Base-by-base conservation (phyloP, 2,329 filamentous ascomycete species). In the Penicillium sp. region DNA sequence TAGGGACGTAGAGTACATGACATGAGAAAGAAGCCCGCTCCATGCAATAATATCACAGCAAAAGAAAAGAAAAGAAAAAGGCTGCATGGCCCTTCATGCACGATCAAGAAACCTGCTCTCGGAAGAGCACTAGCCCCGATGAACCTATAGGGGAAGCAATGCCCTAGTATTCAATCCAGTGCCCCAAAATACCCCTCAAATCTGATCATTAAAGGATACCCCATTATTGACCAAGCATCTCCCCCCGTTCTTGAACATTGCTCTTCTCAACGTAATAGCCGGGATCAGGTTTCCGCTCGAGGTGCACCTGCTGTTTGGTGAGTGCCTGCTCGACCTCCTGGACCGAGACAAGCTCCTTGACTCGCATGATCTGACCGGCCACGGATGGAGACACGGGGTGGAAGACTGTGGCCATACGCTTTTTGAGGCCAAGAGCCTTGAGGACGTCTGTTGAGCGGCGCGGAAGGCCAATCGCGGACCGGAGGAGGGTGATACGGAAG, bases 401-500 rank as follows among this genome's bases (percentile, higher is more conserved):
- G 79, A 95, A 96, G 65, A 96, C 92, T 48, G 89, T 92, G 67
- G 86, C 86, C 81, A 87, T 86, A 65, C 92, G 88, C 71, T 88
- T 89, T 65, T 86, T 88, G 58, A 96, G 83, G 50, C 92, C 92
- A 54, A 96, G 87, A 16, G 92, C 89, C 56, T 86, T 81, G 50
- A 96, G 88, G 18, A 92, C 89, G 68, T 88, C 90, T 69, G 84
- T 83, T 54, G 86, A 89, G 68, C 89, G 87, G 66, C 83, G 76
- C 5, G 92, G 92, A 42, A 96, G 85, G 56, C 92, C 92, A 74
- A 96, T 96, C 65, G 88, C 87, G 51, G 88, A 92, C 69, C 92
- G 89, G 75, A 94, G 83, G 51, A 96, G 87, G 44, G 90, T 95
- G 71, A 96, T 90, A 69, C 89, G 87, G 81, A 96, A 96, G 80